phyloP scores from a whole-genome alignment of 2,329 filamentous ascomycete species.

The Curvularia eragrostidis region DNA sequence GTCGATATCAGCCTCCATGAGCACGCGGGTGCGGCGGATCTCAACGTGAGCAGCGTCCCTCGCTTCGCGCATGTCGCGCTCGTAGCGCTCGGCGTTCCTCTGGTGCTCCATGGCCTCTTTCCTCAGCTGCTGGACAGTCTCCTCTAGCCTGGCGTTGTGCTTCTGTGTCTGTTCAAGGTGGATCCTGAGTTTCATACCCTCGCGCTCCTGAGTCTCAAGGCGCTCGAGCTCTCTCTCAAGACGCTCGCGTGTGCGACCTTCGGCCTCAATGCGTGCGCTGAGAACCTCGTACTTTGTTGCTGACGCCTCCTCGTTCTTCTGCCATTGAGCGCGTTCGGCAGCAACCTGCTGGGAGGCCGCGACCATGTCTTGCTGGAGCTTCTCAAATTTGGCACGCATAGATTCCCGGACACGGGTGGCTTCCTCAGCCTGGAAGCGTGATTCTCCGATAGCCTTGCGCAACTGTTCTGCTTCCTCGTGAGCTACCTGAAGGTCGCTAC shows the following conservation, averaged over 20 bases:
- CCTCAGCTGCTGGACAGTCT: conserved; percentile 60
- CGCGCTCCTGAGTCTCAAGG: conserved; percentile 67
- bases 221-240: conserved; percentile 56
- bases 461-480: conserved; percentile 68
- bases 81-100: conserved; percentile 69
- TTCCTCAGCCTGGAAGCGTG: conserved; percentile 82
- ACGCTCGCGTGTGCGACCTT: conserved; percentile 53
- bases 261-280: conserved; percentile 58
- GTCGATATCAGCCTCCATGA: conserved; percentile 83
- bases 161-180: conserved; percentile 67
- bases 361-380: conserved; percentile 86
- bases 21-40: conserved; percentile 77
- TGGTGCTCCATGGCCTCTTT: conserved; percentile 76
- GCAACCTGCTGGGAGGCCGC: conserved; percentile 78
- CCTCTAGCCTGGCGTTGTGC: conserved; percentile 70
- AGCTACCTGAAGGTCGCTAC: conserved; percentile 63
- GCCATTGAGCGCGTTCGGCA: conserved; percentile 80
- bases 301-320: conserved; percentile 69
- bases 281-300: conserved; percentile 62
- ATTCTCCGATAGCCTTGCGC: conserved; percentile 72
- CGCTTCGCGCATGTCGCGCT: conserved; percentile 84
- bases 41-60: conserved; percentile 80
- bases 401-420: conserved; percentile 82
- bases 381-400: conserved; percentile 83
- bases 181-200: conserved; percentile 78